Evolutionary conservation across 2,329 filamentous ascomycete species (phyloP).

Genomic region (Colletotrichum sansevieriae): DNA sequence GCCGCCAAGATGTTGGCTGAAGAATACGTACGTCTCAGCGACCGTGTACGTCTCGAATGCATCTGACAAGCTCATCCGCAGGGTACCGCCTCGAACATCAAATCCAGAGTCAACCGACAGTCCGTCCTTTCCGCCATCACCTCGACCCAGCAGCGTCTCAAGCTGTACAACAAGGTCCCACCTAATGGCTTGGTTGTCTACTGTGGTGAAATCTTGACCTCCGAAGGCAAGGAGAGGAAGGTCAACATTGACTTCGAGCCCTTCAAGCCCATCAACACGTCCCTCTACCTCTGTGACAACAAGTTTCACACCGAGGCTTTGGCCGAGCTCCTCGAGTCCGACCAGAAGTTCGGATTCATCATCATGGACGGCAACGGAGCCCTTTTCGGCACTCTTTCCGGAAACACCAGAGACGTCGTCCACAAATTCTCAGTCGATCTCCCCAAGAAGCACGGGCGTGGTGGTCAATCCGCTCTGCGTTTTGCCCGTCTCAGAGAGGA

Average conservation of each 20-base stretch:
- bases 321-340: conserved; percentile 96
- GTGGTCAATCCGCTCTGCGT: conserved; percentile 99
- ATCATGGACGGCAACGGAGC: conserved; percentile 99
- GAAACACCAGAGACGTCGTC: conserved; percentile 95
- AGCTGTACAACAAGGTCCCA: conserved; percentile 99
- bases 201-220: conserved; percentile 99
- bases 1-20: conserved; percentile 99
- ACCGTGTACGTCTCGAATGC: conserved; percentile 23
- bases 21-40: conserved; percentile 83
- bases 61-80: conserved; percentile 54
- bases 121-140: conserved; percentile 98
- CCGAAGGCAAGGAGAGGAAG: conserved; percentile 98
- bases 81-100: conserved; percentile 99
- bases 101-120: conserved; percentile 98
- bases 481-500: conserved; percentile 99
- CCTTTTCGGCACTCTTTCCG: conserved; percentile 95
- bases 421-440: conserved; percentile 99
- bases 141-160: conserved; percentile 98
- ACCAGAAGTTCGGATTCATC: conserved; percentile 99
- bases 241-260: conserved; percentile 99
- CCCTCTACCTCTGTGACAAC: conserved; percentile 99
- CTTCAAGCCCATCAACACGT: conserved; percentile 99
- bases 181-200: conserved; percentile 98
- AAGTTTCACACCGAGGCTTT: conserved; percentile 99
- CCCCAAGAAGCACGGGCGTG: conserved; percentile 99